Evolutionary conservation across 306 rosid genomes (phyloP).

Genomic region (Vigna angularis): DNA sequence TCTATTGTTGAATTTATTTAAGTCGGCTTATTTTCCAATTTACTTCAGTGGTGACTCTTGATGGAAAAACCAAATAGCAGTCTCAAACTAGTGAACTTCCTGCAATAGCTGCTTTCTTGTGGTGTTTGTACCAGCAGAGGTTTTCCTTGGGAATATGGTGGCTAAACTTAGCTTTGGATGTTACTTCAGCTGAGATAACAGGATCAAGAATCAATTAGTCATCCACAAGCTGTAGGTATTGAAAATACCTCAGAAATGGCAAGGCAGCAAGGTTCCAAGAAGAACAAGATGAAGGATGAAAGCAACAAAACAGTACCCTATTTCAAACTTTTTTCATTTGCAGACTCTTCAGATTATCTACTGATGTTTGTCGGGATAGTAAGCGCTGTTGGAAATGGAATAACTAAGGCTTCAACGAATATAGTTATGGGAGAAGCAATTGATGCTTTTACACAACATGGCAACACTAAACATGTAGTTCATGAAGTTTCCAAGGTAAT

Average conservation of each 20-base stretch:
- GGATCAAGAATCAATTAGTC: constrained; percentile 17
- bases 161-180: constrained; percentile 30
- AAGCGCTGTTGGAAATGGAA: constrained; percentile 64
- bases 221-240: constrained; percentile 28
- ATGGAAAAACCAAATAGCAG: not conserved
- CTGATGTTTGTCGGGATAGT: constrained; percentile 69
- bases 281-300: constrained; percentile 47
- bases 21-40: constrained; percentile 15
- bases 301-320: constrained; percentile 62
- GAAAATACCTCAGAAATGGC: constrained; percentile 36
- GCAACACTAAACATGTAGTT: constrained; percentile 41
- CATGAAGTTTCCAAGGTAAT: constrained; percentile 65
- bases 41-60: not conserved
- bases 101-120: constrained; percentile 21
- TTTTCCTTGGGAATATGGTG: constrained; percentile 45
- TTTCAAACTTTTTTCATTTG: constrained; percentile 78
- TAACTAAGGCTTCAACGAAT: constrained; percentile 62
- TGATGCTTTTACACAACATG: constrained; percentile 66
- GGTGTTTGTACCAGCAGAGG: constrained; percentile 12
- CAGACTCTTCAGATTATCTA: constrained; percentile 66
- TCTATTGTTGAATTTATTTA: constrained; percentile 25
- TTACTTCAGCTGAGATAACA: not conserved
- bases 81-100: constrained; percentile 29
- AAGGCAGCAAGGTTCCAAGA: constrained; percentile 40
- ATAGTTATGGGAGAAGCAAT: constrained; percentile 61